Evolutionary conservation across 257 asterid genomes (phyloP).

Genomic region (Cynanchum wilfordii): DNA sequence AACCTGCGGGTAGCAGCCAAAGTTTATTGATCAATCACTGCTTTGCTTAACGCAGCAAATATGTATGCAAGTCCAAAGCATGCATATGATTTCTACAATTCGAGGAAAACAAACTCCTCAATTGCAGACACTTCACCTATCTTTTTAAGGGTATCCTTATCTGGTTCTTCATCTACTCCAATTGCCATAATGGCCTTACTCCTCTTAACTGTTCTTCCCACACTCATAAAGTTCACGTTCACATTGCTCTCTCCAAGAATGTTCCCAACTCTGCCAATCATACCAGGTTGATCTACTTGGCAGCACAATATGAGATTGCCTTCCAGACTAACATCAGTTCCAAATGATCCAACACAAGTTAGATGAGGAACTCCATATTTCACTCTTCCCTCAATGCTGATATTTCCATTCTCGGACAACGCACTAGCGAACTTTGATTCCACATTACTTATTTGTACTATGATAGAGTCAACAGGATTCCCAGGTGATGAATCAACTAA

Average conservation of each 20-base stretch:
- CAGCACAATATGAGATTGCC: slow-evolving; percentile 80
- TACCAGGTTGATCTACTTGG: slow-evolving; percentile 97
- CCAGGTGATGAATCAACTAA: slow-evolving; percentile 54
- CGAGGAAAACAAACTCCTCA: slow-evolving; percentile 86
- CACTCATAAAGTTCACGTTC: slow-evolving; percentile 97
- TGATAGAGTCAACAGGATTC: slow-evolving; percentile 65
- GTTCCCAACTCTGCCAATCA: slow-evolving; percentile 85
- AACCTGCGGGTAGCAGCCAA: not conserved
- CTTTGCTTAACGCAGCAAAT: not conserved
- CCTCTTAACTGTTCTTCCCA: slow-evolving; percentile 76
- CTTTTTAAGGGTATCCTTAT: slow-evolving; percentile 67
- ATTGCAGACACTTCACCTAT: slow-evolving; percentile 77
- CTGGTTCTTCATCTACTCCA: slow-evolving; percentile 92
- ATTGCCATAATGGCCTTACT: slow-evolving; percentile 91
- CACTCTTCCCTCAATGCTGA: slow-evolving; percentile 72
- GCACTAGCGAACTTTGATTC: slow-evolving; percentile 80
- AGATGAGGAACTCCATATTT: slow-evolving; percentile 78
- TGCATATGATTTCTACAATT: slow-evolving; percentile 29
- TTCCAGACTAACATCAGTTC: slow-evolving; percentile 84
- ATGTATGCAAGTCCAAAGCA: not conserved
- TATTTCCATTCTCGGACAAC: slow-evolving; percentile 54
- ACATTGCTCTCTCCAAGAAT: slow-evolving; percentile 78
- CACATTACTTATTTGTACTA: slow-evolving; percentile 71
- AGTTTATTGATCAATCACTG: not conserved
- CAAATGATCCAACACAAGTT: slow-evolving; percentile 65